Conservation (phyloP, 768 basidiomycete genomes). For the Steccherinum ochraceum region DNA sequence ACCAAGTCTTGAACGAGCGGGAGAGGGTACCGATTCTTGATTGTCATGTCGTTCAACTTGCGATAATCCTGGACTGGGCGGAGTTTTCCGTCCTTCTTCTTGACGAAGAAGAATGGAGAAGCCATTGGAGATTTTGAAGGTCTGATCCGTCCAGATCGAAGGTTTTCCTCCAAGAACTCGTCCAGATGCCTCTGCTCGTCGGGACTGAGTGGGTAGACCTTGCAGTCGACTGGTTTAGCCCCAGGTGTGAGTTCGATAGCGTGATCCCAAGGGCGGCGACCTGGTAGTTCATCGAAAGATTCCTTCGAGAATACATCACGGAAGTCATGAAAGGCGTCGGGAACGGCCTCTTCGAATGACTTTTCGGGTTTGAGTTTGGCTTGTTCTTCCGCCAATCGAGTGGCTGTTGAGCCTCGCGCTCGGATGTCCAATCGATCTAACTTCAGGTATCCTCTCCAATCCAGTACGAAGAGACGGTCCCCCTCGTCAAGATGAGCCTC, state of each 20-base stretch:
- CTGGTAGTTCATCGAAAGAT: conserved; percentile 14
- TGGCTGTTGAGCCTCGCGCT: background rate
- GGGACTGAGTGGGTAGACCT: conserved; percentile 15
- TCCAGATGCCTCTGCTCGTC: conserved; percentile 16
- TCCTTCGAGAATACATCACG: conserved; percentile 18
- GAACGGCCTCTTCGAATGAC: conserved; percentile 12
- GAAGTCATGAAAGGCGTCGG: conserved; percentile 6
- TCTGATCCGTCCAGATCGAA: conserved; percentile 10
- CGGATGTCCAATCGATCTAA: background rate
- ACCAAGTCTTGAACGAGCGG: conserved; percentile 20
- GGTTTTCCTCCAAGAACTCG: conserved; percentile 20
- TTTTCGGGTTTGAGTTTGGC: background rate
- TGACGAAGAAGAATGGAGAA: conserved; percentile 24
- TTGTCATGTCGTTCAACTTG: conserved; percentile 25
- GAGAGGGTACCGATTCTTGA: conserved; percentile 24
- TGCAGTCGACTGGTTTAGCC: conserved; percentile 2
- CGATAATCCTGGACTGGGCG: conserved; percentile 28
- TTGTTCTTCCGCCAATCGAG: background rate
- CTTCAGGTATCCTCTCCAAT: background rate
- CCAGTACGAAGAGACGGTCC: background rate
- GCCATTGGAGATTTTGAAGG: conserved; percentile 14
- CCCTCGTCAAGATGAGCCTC: background rate
- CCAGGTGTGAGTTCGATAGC: conserved; percentile 12
- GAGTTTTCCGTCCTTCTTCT: conserved; percentile 30
- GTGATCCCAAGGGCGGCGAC: conserved; percentile 12